Evolutionary conservation across 495 filamentous ascomycete species (phyloP), one percentile per base, ranked within the genome.

Genomic region (Neurospora sp.): DNA sequence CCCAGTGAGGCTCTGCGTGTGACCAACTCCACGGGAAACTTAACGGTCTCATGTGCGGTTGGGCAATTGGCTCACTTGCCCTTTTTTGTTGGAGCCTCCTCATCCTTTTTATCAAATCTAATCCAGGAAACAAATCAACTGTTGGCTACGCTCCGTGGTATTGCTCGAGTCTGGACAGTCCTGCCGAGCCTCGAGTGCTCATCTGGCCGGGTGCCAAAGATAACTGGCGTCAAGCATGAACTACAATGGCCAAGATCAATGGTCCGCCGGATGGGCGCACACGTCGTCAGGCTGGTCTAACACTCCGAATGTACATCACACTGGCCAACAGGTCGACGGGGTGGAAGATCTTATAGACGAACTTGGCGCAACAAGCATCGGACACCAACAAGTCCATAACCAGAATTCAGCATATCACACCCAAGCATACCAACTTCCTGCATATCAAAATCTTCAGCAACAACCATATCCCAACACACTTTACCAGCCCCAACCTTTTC

Each of bases 361-460:
- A 0, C n/a, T 79, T n/a, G 9, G 18, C 39, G 70, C 41, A 8
- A 41, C 75, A 41, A 35, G 69, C 71, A 41, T 76, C 20, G 35
- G 40, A 23, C 20, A 46, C 69, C 44, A 74, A 23, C 70, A 72
- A 42, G 72, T 60, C 23, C 23, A 70, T 35, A 12, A 54, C 66
- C 72, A 73, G 16, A 42, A 70, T 38, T 35, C 9, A 31, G 23
- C 35, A 69, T 70, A 72, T 70, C 31, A 20, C 27, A 66, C 27
- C 54, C 54, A 66, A 6, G 7, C 27, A 8, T 66, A 35, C 54
- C 27, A 35, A 18, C 5, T 66, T 66, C 6, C 54, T 9, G 27
- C 27, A 5, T 66, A 16, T 31, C 54, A 35, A 66, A 35, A 14
- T 66, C 54, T 16, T 66, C 54, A 35, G 14, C 31, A 69, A 69